phyloP scores from a whole-genome alignment of 2,329 filamentous ascomycete genomes.

The Aspergillus awamori region DNA sequence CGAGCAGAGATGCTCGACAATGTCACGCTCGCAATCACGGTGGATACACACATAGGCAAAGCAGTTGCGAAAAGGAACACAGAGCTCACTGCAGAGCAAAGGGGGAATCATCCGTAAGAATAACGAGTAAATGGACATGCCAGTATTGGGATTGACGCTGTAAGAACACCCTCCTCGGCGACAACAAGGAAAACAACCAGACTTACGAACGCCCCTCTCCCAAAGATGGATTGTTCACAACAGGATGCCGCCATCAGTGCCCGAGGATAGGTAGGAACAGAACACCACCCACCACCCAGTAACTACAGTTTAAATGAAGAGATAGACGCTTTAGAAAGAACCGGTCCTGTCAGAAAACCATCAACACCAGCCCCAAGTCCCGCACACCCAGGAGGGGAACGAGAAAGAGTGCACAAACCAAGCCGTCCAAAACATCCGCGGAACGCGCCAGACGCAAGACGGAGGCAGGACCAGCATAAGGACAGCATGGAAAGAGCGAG shows the following conservation, averaged over 20 bases:
- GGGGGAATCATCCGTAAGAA: slow-evolving; percentile 36
- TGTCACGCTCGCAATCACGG: neutral
- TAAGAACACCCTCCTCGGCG: slow-evolving; percentile 7
- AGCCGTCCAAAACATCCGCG: neutral
- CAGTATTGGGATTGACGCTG: slow-evolving; percentile 4
- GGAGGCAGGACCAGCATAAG: slow-evolving; percentile 10
- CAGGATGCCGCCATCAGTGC: slow-evolving; percentile 17
- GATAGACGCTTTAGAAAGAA: slow-evolving; percentile 15
- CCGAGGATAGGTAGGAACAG: slow-evolving; percentile 12
- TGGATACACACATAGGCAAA: neutral
- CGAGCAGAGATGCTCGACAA: neutral
- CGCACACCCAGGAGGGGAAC: slow-evolving; percentile 12
- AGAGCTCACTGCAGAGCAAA: slow-evolving; percentile 20
- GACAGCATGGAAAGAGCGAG: slow-evolving; percentile 15
- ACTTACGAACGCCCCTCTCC: slow-evolving; percentile 16
- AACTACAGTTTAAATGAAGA: slow-evolving; percentile 27
- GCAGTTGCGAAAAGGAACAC: slow-evolving; percentile 6
- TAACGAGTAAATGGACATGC: slow-evolving; percentile 17
- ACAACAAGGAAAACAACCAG: slow-evolving; percentile 11
- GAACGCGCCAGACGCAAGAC: slow-evolving; percentile 9
- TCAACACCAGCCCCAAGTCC: neutral
- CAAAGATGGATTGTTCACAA: slow-evolving; percentile 2
- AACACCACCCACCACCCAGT: slow-evolving; percentile 15
- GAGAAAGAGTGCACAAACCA: slow-evolving; percentile 10
- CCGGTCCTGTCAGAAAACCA: slow-evolving; percentile 5